phyloP scores from a whole-genome alignment of 73 alveolate genomes.

The Tetrahymena elliotti region DNA sequence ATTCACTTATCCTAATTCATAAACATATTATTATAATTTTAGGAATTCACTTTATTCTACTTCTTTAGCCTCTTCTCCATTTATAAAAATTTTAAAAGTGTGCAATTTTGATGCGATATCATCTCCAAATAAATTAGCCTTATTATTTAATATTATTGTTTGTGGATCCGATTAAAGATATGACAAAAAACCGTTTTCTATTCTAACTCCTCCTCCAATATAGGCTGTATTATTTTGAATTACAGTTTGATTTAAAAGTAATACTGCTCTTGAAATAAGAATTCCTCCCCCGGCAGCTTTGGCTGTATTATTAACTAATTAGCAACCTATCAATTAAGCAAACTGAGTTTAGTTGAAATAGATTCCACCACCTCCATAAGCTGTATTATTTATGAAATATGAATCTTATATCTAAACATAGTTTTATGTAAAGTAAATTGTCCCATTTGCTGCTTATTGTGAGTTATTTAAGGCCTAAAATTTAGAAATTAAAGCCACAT shows the following conservation, averaged over 20 bases:
- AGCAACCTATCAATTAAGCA: not conserved
- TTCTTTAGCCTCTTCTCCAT: not conserved
- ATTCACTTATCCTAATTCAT: not conserved
- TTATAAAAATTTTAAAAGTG: not conserved
- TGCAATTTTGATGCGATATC: not conserved
- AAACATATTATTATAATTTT: not conserved
- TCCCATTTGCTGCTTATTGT: not conserved
- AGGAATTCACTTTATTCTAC: not conserved
- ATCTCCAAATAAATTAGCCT: not conserved
- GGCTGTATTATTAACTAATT: not conserved
- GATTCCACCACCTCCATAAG: not conserved
- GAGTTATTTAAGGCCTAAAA: not conserved
- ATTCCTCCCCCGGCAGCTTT: not conserved
- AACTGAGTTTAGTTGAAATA: not conserved
- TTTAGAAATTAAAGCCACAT: not conserved
- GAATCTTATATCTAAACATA: not conserved
- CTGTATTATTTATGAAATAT: not conserved
- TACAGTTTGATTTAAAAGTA: not conserved
- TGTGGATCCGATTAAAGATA: not conserved
- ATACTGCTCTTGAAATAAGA: not conserved
- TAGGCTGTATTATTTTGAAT: not conserved
- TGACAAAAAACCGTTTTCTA: not conserved
- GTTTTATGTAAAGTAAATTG: not conserved
- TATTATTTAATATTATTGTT: not conserved
- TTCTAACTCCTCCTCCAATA: not conserved